Evolutionary conservation across 169 alveolate genomes (phyloP).

Genomic region (Nephromyces sp.): DNA sequence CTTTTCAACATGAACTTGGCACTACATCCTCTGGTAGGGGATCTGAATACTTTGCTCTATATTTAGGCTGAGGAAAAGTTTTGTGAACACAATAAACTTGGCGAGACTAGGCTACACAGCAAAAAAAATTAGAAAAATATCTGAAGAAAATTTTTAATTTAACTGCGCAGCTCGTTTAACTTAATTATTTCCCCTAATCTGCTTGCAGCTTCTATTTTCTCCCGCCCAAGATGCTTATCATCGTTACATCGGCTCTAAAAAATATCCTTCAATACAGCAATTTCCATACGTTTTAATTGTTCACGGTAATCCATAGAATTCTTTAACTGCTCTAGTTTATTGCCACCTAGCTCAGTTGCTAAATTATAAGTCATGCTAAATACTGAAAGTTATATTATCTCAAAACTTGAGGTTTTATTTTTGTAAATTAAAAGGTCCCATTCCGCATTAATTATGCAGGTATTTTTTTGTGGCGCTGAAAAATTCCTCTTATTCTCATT

Average conservation of each 20-base stretch:
- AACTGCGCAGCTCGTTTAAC: no score
- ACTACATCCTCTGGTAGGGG: slow-evolving; percentile 27
- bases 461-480: no score
- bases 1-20: slow-evolving; percentile 34
- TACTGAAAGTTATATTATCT: not conserved
- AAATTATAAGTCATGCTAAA: not conserved
- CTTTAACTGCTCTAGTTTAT: not conserved
- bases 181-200: not conserved
- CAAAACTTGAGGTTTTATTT: not conserved
- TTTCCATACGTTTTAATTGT: slow-evolving; percentile 35
- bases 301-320: slow-evolving; percentile 16
- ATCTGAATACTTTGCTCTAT: no score
- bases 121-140: no score
- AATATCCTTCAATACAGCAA: not conserved
- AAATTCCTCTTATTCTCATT: no score
- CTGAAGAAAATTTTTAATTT: no score
- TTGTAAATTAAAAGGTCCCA: not conserved
- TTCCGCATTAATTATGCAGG: no score
- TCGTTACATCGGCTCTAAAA: slow-evolving; percentile 21
- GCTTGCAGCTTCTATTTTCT: slow-evolving; percentile 15
- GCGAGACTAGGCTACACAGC: no score
- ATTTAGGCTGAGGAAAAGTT: no score
- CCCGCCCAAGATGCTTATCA: slow-evolving; percentile 35
- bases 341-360: not conserved
- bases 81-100: no score